Percentiles rank a stretch among this genome's conserved stretches.
Conservation (phyloP, 2,329 filamentous ascomycete genomes). For the Trichophyton benhamiae region DNA sequence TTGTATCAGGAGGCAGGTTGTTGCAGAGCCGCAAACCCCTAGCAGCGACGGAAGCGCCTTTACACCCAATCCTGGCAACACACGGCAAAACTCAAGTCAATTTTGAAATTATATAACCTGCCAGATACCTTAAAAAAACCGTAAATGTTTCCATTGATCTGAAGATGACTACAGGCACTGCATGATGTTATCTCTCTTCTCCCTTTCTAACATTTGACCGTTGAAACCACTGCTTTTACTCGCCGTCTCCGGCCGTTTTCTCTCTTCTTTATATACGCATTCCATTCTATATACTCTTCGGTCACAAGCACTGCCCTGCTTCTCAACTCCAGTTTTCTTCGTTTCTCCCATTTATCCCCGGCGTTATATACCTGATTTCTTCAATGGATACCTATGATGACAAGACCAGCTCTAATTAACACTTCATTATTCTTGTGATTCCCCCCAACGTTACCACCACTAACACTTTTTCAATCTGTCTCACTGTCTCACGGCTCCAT, state of each 20-base stretch:
- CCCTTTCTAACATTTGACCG: background rate
- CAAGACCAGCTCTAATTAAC: background rate
- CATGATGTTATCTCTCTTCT: background rate
- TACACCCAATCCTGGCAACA: constrained; percentile 9
- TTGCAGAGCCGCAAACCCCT: constrained; percentile 32
- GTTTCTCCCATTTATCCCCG: background rate
- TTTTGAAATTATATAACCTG: constrained; percentile 7
- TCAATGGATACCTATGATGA: background rate
- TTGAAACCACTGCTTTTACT: background rate
- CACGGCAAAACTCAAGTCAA: constrained; percentile 16
- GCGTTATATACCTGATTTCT: background rate
- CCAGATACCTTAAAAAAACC: background rate
- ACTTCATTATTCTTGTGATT: background rate
- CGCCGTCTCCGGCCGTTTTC: background rate
- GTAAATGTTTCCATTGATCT: background rate
- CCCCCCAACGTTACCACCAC: background rate
- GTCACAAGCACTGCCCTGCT: background rate
- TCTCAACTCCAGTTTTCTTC: background rate
- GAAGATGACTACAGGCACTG: background rate
- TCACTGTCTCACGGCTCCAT: background rate
- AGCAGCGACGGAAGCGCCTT: constrained; percentile 21
- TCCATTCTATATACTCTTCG: background rate
- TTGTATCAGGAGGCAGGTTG: constrained; percentile 37
- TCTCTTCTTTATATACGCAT: background rate
- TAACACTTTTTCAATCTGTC: background rate